A percentile compares a stretch with the other conserved stretches of the same genome.
phyloP scores from a whole-genome alignment of 768 basidiomycete genomes.

The Boletales sp. region DNA sequence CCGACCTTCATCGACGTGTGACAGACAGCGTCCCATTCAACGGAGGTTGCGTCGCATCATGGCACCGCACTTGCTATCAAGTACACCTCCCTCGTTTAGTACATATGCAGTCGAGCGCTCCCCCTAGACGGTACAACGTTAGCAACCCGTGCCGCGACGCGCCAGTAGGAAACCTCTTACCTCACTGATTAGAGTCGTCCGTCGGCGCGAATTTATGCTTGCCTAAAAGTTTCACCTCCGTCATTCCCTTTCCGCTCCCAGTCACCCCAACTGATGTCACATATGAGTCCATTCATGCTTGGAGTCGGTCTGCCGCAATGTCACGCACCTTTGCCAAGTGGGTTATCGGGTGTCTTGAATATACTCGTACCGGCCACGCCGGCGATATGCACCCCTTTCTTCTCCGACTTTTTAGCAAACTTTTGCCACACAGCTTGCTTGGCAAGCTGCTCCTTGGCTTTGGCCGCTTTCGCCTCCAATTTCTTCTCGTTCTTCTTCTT shows the following conservation, averaged over 20 bases:
- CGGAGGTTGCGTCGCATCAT: not conserved
- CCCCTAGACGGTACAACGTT: constrained; percentile 10
- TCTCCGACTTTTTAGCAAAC: constrained; percentile 92
- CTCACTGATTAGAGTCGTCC: constrained; percentile 42
- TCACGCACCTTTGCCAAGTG: constrained; percentile 72
- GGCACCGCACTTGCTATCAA: constrained; percentile 24
- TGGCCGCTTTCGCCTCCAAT: constrained; percentile 73
- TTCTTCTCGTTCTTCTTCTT: constrained; percentile 97
- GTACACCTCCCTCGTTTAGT: constrained; percentile 21
- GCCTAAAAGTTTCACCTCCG: constrained; percentile 57
- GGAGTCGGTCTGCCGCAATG: constrained; percentile 14
- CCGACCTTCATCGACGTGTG: constrained; percentile 13
- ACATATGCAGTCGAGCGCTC: constrained; percentile 18
- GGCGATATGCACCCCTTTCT: constrained; percentile 89
- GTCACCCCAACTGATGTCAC: constrained; percentile 75
- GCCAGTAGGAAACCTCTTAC: not conserved
- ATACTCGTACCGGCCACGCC: constrained; percentile 87
- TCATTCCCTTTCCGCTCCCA: constrained; percentile 88
- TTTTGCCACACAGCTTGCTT: constrained; percentile 92
- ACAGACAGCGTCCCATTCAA: constrained; percentile 2
- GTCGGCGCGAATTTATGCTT: constrained; percentile 71
- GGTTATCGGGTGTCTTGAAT: constrained; percentile 93
- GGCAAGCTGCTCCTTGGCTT: constrained; percentile 81
- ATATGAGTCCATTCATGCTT: constrained; percentile 10
- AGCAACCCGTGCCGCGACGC: constrained; percentile 4